phyloP scores from a whole-genome alignment of 2,329 filamentous ascomycete genomes.

The Septoria petroselini region DNA sequence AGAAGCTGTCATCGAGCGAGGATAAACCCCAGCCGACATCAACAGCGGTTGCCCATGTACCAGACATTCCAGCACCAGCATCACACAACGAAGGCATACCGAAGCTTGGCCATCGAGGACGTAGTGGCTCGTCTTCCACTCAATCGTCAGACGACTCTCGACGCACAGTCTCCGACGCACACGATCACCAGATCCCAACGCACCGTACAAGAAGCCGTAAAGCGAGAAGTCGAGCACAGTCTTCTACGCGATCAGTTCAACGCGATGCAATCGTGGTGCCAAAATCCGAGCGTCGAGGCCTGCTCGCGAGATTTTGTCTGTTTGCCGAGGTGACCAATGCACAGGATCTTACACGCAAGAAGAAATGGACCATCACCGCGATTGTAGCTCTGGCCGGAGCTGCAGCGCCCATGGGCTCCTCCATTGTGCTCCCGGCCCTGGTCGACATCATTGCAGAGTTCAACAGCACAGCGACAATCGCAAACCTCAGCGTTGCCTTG shows the following conservation, averaged over 20 bases:
- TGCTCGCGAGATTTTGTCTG: conserved; percentile 67
- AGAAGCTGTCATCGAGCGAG: conserved; percentile 15
- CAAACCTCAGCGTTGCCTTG: conserved; percentile 72
- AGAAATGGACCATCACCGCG: conserved; percentile 81
- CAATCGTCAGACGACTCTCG: conserved; percentile 26
- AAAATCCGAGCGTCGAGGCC: conserved; percentile 60
- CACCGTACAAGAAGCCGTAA: conserved; percentile 28
- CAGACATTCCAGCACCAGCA: conserved; percentile 13
- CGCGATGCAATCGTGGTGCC: conserved; percentile 47
- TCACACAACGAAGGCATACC: conserved; percentile 22
- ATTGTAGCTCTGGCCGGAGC: conserved; percentile 74
- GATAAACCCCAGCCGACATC: conserved; percentile 17
- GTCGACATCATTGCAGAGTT: conserved; percentile 62
- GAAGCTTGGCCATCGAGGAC: conserved; percentile 10
- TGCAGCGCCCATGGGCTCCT: conserved; percentile 77
- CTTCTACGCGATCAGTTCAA: conserved; percentile 27
- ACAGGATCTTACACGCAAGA: conserved; percentile 66
- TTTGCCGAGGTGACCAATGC: conserved; percentile 77
- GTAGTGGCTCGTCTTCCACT: conserved; percentile 16
- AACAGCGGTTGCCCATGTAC: conserved; percentile 18
- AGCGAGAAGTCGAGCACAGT: conserved; percentile 30
- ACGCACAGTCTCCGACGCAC: conserved; percentile 28
- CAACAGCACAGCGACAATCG: conserved; percentile 60
- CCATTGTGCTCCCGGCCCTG: conserved; percentile 76
- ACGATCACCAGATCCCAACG: conserved; percentile 33